A percentile compares a stretch with the other conserved stretches of the same genome.
Conservation (phyloP, 1,284 basidiomycete species). For the Irpex sp. region DNA sequence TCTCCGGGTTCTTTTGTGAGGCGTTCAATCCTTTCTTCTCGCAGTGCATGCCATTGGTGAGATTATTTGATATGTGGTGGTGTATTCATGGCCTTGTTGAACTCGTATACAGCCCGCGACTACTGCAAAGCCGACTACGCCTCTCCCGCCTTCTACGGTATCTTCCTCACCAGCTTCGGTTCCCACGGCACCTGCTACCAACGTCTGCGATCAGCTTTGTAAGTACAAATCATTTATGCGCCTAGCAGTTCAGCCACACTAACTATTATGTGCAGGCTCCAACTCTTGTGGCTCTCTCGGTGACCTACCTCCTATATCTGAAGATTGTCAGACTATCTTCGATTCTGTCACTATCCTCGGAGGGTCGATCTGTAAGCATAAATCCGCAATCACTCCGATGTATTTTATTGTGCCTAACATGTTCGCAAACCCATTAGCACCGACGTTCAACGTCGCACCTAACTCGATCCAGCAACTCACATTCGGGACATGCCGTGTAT, state of each 20-base stretch:
- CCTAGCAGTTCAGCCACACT: neutral
- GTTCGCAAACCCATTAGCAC: constrained; percentile 9
- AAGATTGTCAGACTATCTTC: constrained; percentile 24
- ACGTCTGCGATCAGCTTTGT: constrained; percentile 23
- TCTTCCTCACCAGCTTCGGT: neutral
- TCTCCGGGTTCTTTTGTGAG: neutral
- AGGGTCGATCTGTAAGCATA: constrained; percentile 15
- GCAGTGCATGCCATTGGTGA: neutral
- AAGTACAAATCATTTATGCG: constrained; percentile 5
- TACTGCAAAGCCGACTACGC: neutral
- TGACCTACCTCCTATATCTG: constrained; percentile 21
- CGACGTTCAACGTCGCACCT: constrained; percentile 24
- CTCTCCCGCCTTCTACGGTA: neutral
- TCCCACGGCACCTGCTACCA: constrained; percentile 1
- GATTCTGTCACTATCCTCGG: constrained; percentile 23
- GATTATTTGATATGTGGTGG: no score
- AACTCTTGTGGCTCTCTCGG: constrained; percentile 19
- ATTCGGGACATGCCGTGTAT: constrained; percentile 28
- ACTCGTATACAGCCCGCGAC: neutral
- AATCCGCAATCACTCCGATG: neutral
- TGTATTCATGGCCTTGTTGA: neutral
- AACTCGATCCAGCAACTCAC: constrained; percentile 22
- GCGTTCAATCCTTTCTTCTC: neutral
- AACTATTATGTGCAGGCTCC: constrained; percentile 12
- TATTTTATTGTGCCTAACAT: neutral